phyloP scores from a whole-genome alignment of 2,329 filamentous ascomycete genomes.

The Sphaerulina vaccinii region DNA sequence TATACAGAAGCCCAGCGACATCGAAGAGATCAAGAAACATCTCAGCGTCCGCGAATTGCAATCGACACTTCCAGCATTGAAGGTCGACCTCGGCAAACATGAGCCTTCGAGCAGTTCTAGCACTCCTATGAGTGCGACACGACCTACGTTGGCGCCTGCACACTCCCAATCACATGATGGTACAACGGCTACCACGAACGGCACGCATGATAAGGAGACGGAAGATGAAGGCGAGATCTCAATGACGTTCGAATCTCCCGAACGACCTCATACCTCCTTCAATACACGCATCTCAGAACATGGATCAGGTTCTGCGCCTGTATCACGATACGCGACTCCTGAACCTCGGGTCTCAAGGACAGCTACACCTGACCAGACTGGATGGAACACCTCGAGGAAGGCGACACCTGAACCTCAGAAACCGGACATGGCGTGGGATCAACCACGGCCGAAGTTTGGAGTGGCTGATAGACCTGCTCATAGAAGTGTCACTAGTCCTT shows the following conservation, averaged over 20 bases:
- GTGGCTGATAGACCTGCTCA: conserved; percentile 19
- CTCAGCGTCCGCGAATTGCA: conserved; percentile 62
- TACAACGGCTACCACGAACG: conserved; percentile 14
- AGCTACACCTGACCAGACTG: conserved; percentile 14
- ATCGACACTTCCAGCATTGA: conserved; percentile 87
- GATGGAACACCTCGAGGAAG: neutral
- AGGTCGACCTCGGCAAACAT: conserved; percentile 49
- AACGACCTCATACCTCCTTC: conserved; percentile 26
- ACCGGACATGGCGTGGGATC: conserved; percentile 7
- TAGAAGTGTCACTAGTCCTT: conserved; percentile 33
- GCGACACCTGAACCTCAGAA: conserved; percentile 12
- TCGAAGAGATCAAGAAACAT: conserved; percentile 75
- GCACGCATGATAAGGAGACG: conserved; percentile 33
- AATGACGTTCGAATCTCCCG: conserved; percentile 45
- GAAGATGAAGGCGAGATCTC: conserved; percentile 46
- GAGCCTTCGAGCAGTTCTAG: conserved; percentile 6
- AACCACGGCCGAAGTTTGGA: conserved; percentile 2
- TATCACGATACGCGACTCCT: conserved; percentile 1
- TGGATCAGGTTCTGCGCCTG: conserved; percentile 11
- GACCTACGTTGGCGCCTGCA: conserved; percentile 6
- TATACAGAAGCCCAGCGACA: conserved; percentile 63
- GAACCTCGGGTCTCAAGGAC: neutral
- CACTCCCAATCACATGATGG: conserved; percentile 18
- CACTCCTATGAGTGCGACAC: conserved; percentile 12
- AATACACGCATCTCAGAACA: conserved; percentile 10